Base-by-base conservation (phyloP, 495 filamentous ascomycete species). In the Annulohypoxylon stygium region DNA sequence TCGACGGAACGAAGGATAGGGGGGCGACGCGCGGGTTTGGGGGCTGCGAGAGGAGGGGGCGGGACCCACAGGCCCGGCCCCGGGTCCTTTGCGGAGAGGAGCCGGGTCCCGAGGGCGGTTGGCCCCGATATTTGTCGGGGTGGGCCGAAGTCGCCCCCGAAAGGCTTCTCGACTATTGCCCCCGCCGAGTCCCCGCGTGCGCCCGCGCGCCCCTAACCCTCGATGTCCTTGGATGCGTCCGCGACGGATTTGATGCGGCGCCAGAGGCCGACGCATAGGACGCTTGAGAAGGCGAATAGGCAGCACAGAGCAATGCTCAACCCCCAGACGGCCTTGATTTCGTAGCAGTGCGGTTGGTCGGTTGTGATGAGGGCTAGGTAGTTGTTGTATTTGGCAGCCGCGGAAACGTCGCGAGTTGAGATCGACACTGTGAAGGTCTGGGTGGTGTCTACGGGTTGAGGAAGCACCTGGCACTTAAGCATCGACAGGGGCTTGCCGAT, bases 321-420 rank as follows among this genome's bases (percentile, higher is more conserved):
- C 16, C 94, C 95, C 95, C 94, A 97, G 69, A 95, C 90, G 10
- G 91, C 88, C 85, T 97, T 97, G 80, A 92, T 91, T 85, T 96
- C 90, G 72, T 88, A 89, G 83, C 95, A 97, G 66, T 93, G 91
- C 14, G 86, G 79, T 82, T 90, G 90, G 61, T 87, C 91, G 6
- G 72, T 75, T 20, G 65, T 77, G 58, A 76, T 74, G 41, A 74
- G 34, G 16, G 67, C 70, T 34, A 76, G 59, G 53, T 77, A 81
- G 63, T 59, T 77, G 26, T 70, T 72, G 64, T 79, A 80, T 48
- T 53, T 70, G 20, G 53, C 48, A 18, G 78, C 77, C n/a, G 78
- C 78, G 2, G 63, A 67, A 26, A 51, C 43, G 23, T 71, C 64
- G 23, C 70, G 77, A 33, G 76, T 67, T 9, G 70, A 70, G 50